phyloP scores from a whole-genome alignment of 2,329 filamentous ascomycete genomes.

The Elsinoe ampelina region DNA sequence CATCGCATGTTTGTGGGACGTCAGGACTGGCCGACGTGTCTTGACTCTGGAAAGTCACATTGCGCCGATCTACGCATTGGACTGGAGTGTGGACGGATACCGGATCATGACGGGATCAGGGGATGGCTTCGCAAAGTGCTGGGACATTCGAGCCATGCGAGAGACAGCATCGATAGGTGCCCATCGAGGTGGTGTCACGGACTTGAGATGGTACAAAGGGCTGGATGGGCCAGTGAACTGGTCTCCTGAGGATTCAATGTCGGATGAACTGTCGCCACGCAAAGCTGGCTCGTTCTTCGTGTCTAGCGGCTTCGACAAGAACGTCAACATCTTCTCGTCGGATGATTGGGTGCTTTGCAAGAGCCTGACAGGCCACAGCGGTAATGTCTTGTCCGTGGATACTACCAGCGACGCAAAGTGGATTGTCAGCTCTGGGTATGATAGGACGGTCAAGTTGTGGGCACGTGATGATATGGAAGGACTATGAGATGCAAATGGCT shows the following conservation, averaged over 20 bases:
- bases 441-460: constrained; percentile 94
- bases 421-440: constrained; percentile 91
- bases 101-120: constrained; percentile 86
- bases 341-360: constrained; percentile 93
- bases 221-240: constrained; percentile 55
- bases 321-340: constrained; percentile 89
- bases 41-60: constrained; percentile 94
- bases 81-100: constrained; percentile 87
- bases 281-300: constrained; percentile 89
- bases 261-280: constrained; percentile 51
- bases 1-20: constrained; percentile 90
- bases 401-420: constrained; percentile 76
- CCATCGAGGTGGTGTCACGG: constrained; percentile 83
- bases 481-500: constrained; percentile 18
- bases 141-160: constrained; percentile 87
- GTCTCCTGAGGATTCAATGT: not conserved
- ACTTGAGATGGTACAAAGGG: constrained; percentile 90
- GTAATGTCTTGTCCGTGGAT: constrained; percentile 84
- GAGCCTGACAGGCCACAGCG: constrained; percentile 79
- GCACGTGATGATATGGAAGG: constrained; percentile 65
- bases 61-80: constrained; percentile 82
- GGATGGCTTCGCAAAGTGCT: constrained; percentile 95
- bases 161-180: constrained; percentile 79
- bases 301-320: constrained; percentile 84
- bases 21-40: constrained; percentile 82